Evolutionary conservation across 768 basidiomycete species (phyloP).

Genomic region (Russula vinacea): DNA sequence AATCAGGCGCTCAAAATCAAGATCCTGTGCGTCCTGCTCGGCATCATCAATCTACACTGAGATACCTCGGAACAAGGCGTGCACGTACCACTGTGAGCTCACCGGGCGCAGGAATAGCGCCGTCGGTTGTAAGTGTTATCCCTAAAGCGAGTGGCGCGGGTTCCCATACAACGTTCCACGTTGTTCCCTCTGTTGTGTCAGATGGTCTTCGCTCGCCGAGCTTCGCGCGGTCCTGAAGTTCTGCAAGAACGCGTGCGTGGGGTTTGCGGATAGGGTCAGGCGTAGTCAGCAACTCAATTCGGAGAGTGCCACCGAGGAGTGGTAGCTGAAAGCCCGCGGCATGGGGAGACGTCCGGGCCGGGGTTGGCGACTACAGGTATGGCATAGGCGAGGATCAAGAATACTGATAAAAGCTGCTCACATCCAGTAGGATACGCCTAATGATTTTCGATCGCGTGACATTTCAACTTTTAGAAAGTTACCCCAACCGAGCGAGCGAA

Average conservation of each 20-base stretch:
- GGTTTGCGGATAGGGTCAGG: conserved; percentile 54
- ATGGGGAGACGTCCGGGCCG: conserved; percentile 35
- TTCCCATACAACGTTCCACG: conserved; percentile 75
- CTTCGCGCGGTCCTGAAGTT: conserved; percentile 63
- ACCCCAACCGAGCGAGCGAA: conserved; percentile 85
- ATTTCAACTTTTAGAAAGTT: conserved; percentile 71
- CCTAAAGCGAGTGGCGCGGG: conserved; percentile 66
- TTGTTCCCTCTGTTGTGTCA: conserved; percentile 70
- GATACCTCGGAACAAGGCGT: not conserved
- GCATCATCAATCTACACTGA: not conserved
- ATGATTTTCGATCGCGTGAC: conserved; percentile 59
- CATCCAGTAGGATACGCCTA: conserved; percentile 88
- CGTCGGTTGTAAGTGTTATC: conserved; percentile 50
- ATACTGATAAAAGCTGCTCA: conserved; percentile 36
- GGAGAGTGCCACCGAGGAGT: conserved; percentile 66
- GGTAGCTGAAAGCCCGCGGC: conserved; percentile 48
- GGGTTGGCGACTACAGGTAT: conserved; percentile 39
- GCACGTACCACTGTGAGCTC: conserved; percentile 57
- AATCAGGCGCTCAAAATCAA: conserved; percentile 74
- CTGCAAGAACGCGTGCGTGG: conserved; percentile 52
- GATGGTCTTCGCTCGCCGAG: conserved; percentile 53
- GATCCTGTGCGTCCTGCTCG: conserved; percentile 55
- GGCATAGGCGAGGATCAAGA: conserved; percentile 15
- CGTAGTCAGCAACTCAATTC: conserved; percentile 63
- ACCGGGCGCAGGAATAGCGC: conserved; percentile 42